Evolutionary conservation across 176 grass and related monocot genomes (phyloP).

Genomic region (Dactylis glomerata): DNA sequence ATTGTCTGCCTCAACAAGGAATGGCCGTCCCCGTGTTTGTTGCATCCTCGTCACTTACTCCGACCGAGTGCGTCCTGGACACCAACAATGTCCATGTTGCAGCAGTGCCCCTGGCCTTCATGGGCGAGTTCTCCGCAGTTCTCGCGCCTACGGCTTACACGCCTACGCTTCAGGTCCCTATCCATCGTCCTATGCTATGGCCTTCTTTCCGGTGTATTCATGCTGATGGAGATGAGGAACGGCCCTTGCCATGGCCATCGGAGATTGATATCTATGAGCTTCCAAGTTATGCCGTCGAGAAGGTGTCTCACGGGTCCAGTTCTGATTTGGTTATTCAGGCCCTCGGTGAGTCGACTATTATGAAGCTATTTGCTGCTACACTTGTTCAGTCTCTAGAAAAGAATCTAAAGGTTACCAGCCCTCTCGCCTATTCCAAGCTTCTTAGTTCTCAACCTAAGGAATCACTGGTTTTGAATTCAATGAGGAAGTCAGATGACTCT

Average conservation of each 20-base stretch:
- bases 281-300: no score
- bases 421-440: conserved; percentile 68
- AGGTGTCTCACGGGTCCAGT: no score
- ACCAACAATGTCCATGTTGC: no score
- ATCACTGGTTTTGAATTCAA: no score
- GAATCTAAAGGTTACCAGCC: conserved; percentile 56
- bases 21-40: no score
- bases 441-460: not conserved
- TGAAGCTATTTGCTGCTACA: conserved; percentile 58
- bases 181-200: conserved; percentile 4
- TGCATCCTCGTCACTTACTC: no score
- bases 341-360: conserved; percentile 54
- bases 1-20: no score
- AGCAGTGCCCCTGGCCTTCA: no score
- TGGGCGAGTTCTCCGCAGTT: conserved; percentile 35
- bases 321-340: conserved; percentile 43
- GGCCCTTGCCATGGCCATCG: conserved; percentile 40
- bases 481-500: no score
- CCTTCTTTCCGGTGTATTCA: no score
- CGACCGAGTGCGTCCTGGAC: no score
- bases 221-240: no score
- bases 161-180: conserved; percentile 43
- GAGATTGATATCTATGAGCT: conserved; percentile 12
- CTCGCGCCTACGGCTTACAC: conserved; percentile 55
- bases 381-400: conserved; percentile 81